Base-by-base conservation (phyloP, 2,329 filamentous ascomycete genomes). In the Plenodomus lindquistii region DNA sequence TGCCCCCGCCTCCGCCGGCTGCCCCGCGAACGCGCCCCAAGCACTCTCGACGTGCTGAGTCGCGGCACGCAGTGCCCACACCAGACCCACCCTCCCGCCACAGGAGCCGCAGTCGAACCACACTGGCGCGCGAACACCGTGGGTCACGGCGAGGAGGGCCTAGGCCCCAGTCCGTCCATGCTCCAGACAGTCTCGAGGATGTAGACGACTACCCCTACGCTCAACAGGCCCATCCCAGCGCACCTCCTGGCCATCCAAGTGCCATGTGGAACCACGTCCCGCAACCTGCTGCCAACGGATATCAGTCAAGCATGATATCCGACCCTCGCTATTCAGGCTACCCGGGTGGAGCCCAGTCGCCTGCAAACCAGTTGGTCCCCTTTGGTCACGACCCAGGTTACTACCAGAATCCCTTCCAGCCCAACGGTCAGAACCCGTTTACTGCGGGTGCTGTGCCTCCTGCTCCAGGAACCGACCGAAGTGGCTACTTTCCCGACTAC, bases 191-290 rank as follows among this genome's bases (percentile, higher is more conserved):
- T 52, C 65, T 77, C 68, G 75, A 75, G 41, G 69, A 63, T 39
- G 67, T 70, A 49, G 75, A 78, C 66, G 76, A 78, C 54, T 77
- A 78, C 58, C 73, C 72, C 16, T 67, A 72, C 64, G 63, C 60
- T 40, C 43, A 54, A 13, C 58, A 68, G 50, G 48, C 67, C 50
- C 59, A 56, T 35, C 50, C 54, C 24, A 60, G 53, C 21, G 66
- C 60, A 11, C 64, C 65, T 27, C 65, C 68, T 24, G 69, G 71
- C 47, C 70, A 70, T 48, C 68, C 72, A 39, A 62, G 57, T 48
- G 50, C 61, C 22, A 67, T 66, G 54, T 75, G 72, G 72, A 57
- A 57, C 15, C 69, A 73, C 46, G 60, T 73, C 13, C 68, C 67
- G 17, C 66, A 68, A 42, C 50, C 55, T 24, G 54, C 64, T 3